phyloP scores from a whole-genome alignment of 352 stramenopile species.

The Phytophthora pini region DNA sequence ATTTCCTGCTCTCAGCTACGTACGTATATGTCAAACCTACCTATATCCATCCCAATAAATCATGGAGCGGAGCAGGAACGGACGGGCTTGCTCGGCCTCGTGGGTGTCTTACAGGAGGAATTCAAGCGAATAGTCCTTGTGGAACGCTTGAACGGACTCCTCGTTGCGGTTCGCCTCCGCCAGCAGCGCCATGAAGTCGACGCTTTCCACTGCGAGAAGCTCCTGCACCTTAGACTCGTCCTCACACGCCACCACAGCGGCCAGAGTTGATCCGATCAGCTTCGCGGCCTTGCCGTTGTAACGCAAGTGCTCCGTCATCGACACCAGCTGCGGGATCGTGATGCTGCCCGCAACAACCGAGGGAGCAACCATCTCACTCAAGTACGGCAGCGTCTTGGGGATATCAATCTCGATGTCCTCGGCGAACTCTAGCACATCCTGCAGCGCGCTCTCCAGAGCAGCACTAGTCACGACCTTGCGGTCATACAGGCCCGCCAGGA shows the following conservation, averaged over 20 bases:
- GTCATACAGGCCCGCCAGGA: slow-evolving; percentile 63
- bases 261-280: slow-evolving; percentile 59
- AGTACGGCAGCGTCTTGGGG: slow-evolving; percentile 70
- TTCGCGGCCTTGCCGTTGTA: slow-evolving; percentile 73
- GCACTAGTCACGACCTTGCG: slow-evolving; percentile 54
- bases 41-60: slow-evolving; percentile 40
- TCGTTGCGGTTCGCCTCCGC: slow-evolving; percentile 48
- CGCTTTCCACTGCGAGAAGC: slow-evolving; percentile 37
- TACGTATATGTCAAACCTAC: slow-evolving; percentile 35
- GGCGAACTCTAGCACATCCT: slow-evolving; percentile 73
- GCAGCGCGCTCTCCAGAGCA: slow-evolving; percentile 45
- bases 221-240: slow-evolving; percentile 54
- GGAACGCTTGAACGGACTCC: slow-evolving; percentile 45
- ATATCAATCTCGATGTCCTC: slow-evolving; percentile 89
- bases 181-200: slow-evolving; percentile 54
- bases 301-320: slow-evolving; percentile 52
- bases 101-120: slow-evolving; percentile 44
- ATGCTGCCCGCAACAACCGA: slow-evolving; percentile 55
- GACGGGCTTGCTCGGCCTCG: slow-evolving; percentile 24
- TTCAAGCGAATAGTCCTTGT: slow-evolving; percentile 49
- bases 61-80: slow-evolving; percentile 22
- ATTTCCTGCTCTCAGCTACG: slow-evolving; percentile 34
- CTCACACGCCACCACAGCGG: slow-evolving; percentile 35
- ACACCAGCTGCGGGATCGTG: slow-evolving; percentile 47
- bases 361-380: slow-evolving; percentile 76